Percentiles rank a stretch among this genome's conserved stretches.
These are phyloP conservation scores for Neurospora africana DNA, from an alignment of 495 filamentous ascomycete species.

Conservation along the genomic window DNA sequence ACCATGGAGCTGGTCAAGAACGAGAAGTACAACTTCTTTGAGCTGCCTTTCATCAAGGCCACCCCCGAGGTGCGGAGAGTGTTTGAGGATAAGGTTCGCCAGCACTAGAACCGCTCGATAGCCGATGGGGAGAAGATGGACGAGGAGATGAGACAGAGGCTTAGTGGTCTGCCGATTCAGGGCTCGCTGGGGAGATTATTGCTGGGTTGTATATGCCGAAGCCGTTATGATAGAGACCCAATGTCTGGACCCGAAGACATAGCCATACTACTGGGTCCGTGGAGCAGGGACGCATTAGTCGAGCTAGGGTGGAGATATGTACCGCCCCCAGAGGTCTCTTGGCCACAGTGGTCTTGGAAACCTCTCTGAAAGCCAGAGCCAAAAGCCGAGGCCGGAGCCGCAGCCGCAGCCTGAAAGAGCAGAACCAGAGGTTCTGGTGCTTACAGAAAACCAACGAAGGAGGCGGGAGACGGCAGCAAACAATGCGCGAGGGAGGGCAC, in stretches of 20 bases:
- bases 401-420: background rate
- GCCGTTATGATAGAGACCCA: background rate
- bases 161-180: background rate
- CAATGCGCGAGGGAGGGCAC: background rate
- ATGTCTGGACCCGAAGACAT: background rate
- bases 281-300: background rate
- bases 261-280: background rate
- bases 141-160: background rate
- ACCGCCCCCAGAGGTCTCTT: background rate
- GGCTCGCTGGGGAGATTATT: background rate
- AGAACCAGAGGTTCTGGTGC: too few species aligned
- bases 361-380: background rate
- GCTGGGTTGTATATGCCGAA: background rate
- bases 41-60: constrained; percentile 81
- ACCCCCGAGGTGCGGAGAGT: constrained; percentile 59
- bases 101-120: background rate
- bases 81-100: constrained; percentile 3
- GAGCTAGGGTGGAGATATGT: background rate
- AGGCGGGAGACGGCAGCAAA: background rate
- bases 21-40: constrained; percentile 78
- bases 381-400: background rate
- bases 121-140: background rate
- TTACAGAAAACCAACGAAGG: background rate
- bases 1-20: constrained; percentile 87
- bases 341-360: background rate